A percentile compares a stretch with the other conserved stretches of the same genome.
Evolutionary conservation across 2,329 filamentous ascomycete species (phyloP).

Genomic region (Alternaria sp.): DNA sequence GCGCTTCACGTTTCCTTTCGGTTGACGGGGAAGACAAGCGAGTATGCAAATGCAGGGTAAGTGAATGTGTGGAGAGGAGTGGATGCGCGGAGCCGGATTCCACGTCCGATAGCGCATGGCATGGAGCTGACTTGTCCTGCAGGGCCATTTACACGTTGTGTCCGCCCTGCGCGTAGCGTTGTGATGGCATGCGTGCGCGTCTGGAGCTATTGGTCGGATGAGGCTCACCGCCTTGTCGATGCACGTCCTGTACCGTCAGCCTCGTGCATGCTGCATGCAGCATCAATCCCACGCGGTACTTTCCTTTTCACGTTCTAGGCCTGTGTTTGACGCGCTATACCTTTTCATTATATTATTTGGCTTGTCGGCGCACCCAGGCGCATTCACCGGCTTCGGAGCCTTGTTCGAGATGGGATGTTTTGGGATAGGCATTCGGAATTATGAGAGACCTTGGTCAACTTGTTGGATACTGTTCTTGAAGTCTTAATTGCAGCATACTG

Average conservation of each 20-base stretch:
- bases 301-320: background rate
- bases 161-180: background rate
- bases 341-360: background rate
- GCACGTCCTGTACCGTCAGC: background rate
- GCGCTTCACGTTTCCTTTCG: slow-evolving; percentile 6
- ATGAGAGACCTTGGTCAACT: background rate
- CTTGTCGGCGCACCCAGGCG: slow-evolving; percentile 3
- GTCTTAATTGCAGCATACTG: background rate
- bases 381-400: background rate
- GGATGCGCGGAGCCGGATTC: background rate
- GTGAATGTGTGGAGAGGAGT: background rate
- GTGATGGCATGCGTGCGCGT: background rate
- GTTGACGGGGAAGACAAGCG: background rate
- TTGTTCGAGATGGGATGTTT: background rate
- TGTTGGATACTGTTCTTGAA: background rate
- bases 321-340: background rate
- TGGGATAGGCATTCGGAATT: slow-evolving; percentile 1
- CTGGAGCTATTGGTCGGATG: slow-evolving; percentile 9
- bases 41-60: background rate
- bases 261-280: background rate
- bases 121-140: slow-evolving; percentile 16
- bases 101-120: background rate
- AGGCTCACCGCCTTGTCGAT: slow-evolving; percentile 7
- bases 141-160: slow-evolving; percentile 7
- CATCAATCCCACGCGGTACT: background rate